Conservation (phyloP, 768 basidiomycete species). For the Amanita thiersii region DNA sequence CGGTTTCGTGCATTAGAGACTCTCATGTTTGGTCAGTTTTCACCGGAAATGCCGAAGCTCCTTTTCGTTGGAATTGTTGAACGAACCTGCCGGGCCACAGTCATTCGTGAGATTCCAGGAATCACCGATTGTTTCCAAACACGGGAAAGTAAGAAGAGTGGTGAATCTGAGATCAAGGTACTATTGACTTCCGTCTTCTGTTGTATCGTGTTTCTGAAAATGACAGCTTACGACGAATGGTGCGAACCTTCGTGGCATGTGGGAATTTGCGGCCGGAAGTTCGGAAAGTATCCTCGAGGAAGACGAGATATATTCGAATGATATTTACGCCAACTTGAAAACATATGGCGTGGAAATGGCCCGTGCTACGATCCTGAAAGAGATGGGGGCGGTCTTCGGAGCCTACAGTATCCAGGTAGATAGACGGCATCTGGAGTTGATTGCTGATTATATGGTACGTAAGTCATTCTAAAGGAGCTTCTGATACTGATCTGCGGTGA, state of each 20-base stretch:
- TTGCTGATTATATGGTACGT: slow-evolving; percentile 98
- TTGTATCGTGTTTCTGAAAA: slow-evolving; percentile 2
- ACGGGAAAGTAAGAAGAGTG: slow-evolving; percentile 51
- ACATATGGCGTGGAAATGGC: slow-evolving; percentile 98
- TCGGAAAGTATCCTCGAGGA: slow-evolving; percentile 62
- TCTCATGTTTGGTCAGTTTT: slow-evolving; percentile 49
- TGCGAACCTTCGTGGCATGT: slow-evolving; percentile 86
- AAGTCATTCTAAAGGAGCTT: slow-evolving; percentile 1
- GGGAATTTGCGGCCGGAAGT: slow-evolving; percentile 56
- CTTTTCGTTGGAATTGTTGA: slow-evolving; percentile 92
- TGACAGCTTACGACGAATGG: slow-evolving; percentile 79
- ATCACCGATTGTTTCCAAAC: slow-evolving; percentile 83
- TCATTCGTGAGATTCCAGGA: slow-evolving; percentile 85
- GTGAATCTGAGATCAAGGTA: slow-evolving; percentile 42
- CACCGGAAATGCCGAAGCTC: slow-evolving; percentile 83
- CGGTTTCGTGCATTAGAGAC: slow-evolving; percentile 3
- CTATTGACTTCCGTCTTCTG: slow-evolving; percentile 5
- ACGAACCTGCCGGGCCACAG: slow-evolving; percentile 70
- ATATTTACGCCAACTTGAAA: slow-evolving; percentile 83
- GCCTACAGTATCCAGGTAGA: slow-evolving; percentile 96
- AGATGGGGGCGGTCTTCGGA: slow-evolving; percentile 87
- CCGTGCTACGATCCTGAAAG: slow-evolving; percentile 79
- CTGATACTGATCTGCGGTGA: neutral
- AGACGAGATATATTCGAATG: slow-evolving; percentile 85
- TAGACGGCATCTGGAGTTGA: slow-evolving; percentile 87